Evolutionary conservation across 176 grass and related monocot species (phyloP).

Genomic region (Zizania latifolia): DNA sequence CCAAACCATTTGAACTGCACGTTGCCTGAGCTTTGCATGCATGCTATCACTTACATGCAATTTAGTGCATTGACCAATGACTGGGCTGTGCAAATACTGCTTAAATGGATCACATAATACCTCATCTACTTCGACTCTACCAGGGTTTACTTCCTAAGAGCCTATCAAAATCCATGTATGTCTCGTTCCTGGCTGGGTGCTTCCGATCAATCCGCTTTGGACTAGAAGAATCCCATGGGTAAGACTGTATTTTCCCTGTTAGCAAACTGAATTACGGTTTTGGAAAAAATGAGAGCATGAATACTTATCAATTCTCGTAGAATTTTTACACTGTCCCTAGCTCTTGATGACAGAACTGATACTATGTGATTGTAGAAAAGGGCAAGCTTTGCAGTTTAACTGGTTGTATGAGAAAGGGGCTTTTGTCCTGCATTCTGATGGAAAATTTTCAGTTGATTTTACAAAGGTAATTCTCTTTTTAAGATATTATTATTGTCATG

Average conservation of each 20-base stretch:
- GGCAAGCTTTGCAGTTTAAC: slow-evolving; percentile 89
- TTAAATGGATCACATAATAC: not conserved
- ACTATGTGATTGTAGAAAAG: slow-evolving; percentile 52
- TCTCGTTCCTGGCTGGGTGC: slow-evolving; percentile 92
- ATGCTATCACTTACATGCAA: not conserved
- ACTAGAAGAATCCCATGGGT: slow-evolving; percentile 96
- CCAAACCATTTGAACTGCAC: not conserved
- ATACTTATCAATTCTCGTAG: not conserved
- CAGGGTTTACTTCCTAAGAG: slow-evolving; percentile 77
- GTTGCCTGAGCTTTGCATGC: not conserved
- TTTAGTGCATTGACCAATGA: no score
- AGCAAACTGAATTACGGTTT: not conserved
- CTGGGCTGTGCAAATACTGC: no score
- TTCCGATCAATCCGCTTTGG: slow-evolving; percentile 89
- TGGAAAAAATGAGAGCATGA: not conserved
- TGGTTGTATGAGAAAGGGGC: slow-evolving; percentile 92
- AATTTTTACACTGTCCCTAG: not conserved
- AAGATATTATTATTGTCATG: not conserved
- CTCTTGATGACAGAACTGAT: not conserved
- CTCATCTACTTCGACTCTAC: slow-evolving; percentile 14
- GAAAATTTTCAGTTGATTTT: slow-evolving; percentile 90
- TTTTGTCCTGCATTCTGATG: slow-evolving; percentile 71
- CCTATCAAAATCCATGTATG: slow-evolving; percentile 85
- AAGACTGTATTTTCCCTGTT: slow-evolving; percentile 24
- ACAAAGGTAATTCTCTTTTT: slow-evolving; percentile 43